Base-by-base conservation (phyloP, 495 filamentous ascomycete species). In the Hypomontagnella submonticulosa region DNA sequence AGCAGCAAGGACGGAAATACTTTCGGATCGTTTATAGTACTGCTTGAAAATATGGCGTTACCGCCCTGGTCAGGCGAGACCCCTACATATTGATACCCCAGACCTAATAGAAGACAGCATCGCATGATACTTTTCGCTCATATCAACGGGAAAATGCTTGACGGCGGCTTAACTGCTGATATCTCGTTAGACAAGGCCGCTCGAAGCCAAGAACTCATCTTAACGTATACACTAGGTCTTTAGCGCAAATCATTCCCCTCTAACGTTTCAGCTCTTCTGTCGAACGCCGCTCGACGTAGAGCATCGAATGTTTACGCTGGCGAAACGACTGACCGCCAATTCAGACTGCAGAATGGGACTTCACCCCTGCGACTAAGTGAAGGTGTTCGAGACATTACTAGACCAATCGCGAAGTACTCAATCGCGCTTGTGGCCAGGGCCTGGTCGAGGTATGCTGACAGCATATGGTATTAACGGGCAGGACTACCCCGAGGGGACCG, bases 71-170 rank as follows among this genome's bases (percentile, higher is more conserved):
- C 38, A 55, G 57, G 51, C 57, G 34, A 57, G 66, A 54, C 50
- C 15, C 18, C 32, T 43, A 30, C 48, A 61, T 36, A 52, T 61
- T 27, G 66, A 69, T 69, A 69, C 66, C 66, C 66, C 41, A 60
- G 46, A 46, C 56, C 62, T 37, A 60, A 59, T 66, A 47, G 12
- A 52, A 32, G 18, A 16, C 3, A 46, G 23, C 9, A 47, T 65
- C 58, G 13, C 34, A n/a, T 12, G 13, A 54, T 20, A 30, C n/a
- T 34, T 52, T 13, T 61, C 32, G 13, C 7, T 15, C 20, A 12
- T 34, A 43, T 6, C 33, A 9, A 42, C 18, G 11, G n/a, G 49
- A 16, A 13, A 13, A n/a, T n/a, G n/a, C n/a, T n/a, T n/a, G n/a
- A n/a, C n/a, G n/a, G n/a, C 18, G 13, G 32, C 27, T 36, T 20